These are phyloP conservation scores for Pterula multifida DNA, from an alignment of 1,284 basidiomycete species.

Conservation along the genomic window DNA sequence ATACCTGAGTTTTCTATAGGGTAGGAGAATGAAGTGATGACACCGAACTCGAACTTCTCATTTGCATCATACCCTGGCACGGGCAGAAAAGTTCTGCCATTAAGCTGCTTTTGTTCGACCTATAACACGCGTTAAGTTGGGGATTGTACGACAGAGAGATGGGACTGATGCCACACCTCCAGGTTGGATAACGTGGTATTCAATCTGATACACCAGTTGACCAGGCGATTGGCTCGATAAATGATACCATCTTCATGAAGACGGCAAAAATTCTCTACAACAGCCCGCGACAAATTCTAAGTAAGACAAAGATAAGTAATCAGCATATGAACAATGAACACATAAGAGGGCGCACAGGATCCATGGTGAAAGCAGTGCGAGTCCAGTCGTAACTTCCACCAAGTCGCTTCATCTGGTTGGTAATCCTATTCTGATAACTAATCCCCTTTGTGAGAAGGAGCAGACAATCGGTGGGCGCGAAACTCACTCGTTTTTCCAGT, in stretches of 20 bases:
- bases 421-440: conserved; percentile 87
- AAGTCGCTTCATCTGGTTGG: conserved; percentile 79
- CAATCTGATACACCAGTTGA: conserved; percentile 96
- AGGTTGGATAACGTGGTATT: conserved; percentile 97
- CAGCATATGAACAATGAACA: background rate
- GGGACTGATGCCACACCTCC: conserved; percentile 49
- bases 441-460: too few relatives aligned
- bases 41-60: conserved; percentile 96
- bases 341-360: conserved; percentile 44
- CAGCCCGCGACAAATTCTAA: conserved; percentile 74
- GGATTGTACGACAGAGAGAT: background rate
- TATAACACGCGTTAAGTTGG: too few relatives aligned
- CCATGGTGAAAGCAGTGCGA: conserved; percentile 93
- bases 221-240: conserved; percentile 94
- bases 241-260: conserved; percentile 90
- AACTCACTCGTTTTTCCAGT: conserved; percentile 92
- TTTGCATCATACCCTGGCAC: conserved; percentile 93
- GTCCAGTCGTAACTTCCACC: conserved; percentile 95
- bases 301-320: conserved; percentile 4
- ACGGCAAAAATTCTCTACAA: conserved; percentile 85
- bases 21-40: conserved; percentile 93
- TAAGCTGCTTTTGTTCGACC: conserved; percentile 93
- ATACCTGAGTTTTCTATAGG: conserved; percentile 74
- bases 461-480: conserved; percentile 8
- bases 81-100: conserved; percentile 77